These are phyloP conservation scores for Passiflora organensis DNA, from an alignment of 345 rosid species.

Conservation along the genomic window DNA sequence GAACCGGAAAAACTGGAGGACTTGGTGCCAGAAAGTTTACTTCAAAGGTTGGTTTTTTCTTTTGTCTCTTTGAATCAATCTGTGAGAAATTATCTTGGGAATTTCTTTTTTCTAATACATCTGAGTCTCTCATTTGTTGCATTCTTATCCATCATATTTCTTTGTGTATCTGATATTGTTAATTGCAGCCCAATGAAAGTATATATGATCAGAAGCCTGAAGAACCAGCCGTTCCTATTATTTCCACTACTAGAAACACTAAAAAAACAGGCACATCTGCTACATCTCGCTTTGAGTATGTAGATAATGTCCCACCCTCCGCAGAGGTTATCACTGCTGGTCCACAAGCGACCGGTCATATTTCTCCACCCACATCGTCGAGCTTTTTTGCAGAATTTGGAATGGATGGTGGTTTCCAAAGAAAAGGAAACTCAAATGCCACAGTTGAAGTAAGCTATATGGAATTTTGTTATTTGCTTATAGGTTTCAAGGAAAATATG, in stretches of 20 bases:
- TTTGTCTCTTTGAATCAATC: not conserved
- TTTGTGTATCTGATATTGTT: constrained; percentile 26
- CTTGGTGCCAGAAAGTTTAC: constrained; percentile 92
- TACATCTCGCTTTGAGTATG: constrained; percentile 91
- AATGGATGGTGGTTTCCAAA: constrained; percentile 67
- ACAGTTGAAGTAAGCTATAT: constrained; percentile 53
- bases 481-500: not conserved
- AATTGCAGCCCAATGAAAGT: constrained; percentile 48
- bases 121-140: not conserved
- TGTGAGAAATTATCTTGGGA: no score
- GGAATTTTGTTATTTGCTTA: not conserved
- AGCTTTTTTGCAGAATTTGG: constrained; percentile 88
- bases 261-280: constrained; percentile 48
- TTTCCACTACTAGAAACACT: constrained; percentile 44
- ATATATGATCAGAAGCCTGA: constrained; percentile 98
- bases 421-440: constrained; percentile 53
- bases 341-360: constrained; percentile 70
- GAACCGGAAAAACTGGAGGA: constrained; percentile 69
- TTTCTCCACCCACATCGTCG: constrained; percentile 88
- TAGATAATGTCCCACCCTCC: constrained; percentile 53
- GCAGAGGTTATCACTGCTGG: constrained; percentile 50
- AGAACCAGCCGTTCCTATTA: constrained; percentile 57
- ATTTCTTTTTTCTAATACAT: no score
- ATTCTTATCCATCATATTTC: not conserved
- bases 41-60: constrained; percentile 44